Base-by-base conservation (phyloP, 371 early-diverging fungal species). In the Rhizopus microsporus region DNA sequence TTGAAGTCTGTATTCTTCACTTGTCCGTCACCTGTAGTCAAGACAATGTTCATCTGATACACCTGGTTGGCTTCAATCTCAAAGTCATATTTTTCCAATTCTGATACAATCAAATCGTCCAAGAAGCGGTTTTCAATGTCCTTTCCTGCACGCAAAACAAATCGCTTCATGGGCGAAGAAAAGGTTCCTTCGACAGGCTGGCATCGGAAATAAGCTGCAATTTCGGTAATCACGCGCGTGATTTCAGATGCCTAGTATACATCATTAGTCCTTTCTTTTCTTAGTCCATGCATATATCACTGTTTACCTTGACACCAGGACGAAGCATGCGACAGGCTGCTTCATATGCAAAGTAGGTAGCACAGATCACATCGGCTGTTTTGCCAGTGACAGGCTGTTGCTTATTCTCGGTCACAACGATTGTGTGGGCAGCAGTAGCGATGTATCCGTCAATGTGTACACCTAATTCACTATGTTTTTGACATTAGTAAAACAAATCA, bases 391-490 rank as follows among this genome's bases (percentile, higher is more conserved):
- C 76, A 30, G 95, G 94, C 44, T 77, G 49, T 8, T 69, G 59
- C 7, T 85, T 71, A 57, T 68, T 74, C 44, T 86, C 62, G 51
- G 85, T 88, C 40, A 95, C 81, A 44, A 94, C 86, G 30, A 90
- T 65, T 1, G 96, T 94, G 72, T 93, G 90, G 4, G 90, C 97
- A 46, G 82, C 85, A 57, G 91, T 87, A 30, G 93, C 91, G 52
- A 92, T 86, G 70, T 89, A 96, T 39, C 97, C 97, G 74, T 97
- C 95, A 60, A 97, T 79, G 65, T 96, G 97, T 35, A 85, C 93
- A 59, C 94, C 97, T 59, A 96, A 74, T 72, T 95, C 96, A 71
- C 83, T 86, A 71, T 47, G 31, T 0, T 23, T 23, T 23, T 23
- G 23, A 23, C 23, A 23, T 23, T 23, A 23, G 23, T 12, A 32